Evolutionary conservation across 805 yeast genomes (phyloP).

Genomic region (Hanseniaspora lachancei): DNA sequence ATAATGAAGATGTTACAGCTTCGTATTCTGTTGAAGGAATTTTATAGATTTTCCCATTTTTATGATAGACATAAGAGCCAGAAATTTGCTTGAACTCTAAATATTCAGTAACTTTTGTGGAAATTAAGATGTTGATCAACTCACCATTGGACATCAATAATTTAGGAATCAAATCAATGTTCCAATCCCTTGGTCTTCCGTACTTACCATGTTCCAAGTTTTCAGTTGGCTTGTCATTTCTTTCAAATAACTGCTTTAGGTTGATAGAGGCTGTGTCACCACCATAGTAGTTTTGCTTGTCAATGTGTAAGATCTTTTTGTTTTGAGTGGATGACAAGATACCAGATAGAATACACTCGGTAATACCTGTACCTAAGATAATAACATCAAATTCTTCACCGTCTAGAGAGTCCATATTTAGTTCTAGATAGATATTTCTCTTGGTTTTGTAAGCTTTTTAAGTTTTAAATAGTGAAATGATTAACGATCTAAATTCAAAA

Average conservation of each 20-base stretch:
- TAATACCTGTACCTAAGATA: constrained; percentile 86
- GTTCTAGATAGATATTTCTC: neutral
- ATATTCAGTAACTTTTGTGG: constrained; percentile 90
- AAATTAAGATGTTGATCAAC: constrained; percentile 84
- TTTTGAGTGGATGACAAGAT: constrained; percentile 84
- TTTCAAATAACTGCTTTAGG: constrained; percentile 53
- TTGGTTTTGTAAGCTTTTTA: neutral
- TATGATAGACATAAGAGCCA: constrained; percentile 81
- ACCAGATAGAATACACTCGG: constrained; percentile 92
- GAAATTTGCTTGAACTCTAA: constrained; percentile 91
- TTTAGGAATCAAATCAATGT: constrained; percentile 92
- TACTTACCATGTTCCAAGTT: constrained; percentile 47
- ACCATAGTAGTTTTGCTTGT: constrained; percentile 91
- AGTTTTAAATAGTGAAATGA: too few relatives aligned
- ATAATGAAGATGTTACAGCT: constrained; percentile 78
- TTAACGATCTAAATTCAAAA: neutral
- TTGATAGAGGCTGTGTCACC: constrained; percentile 80
- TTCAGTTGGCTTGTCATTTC: constrained; percentile 66
- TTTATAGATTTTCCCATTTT: constrained; percentile 80
- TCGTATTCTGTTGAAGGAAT: constrained; percentile 88
- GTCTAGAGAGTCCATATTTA: constrained; percentile 45
- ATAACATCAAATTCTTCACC: constrained; percentile 86
- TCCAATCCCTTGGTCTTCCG: constrained; percentile 95
- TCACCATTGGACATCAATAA: constrained; percentile 97
- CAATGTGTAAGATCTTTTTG: constrained; percentile 91